Evolutionary conservation across 352 stramenopile genomes (phyloP).

Genomic region (Phytophthora colocasiae): DNA sequence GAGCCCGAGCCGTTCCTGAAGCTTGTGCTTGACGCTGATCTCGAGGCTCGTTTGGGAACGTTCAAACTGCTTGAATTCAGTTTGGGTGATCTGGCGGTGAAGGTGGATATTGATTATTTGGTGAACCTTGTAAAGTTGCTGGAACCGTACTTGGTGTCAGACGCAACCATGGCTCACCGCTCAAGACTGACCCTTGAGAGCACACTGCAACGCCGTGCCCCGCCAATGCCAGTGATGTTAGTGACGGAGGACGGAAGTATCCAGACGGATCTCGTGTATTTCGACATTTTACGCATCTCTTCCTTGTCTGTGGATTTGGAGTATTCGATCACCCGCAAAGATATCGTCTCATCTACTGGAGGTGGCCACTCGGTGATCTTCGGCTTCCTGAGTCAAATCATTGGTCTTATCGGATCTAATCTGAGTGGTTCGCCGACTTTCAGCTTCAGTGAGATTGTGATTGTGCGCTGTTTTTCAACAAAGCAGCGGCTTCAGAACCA

Average conservation of each 20-base stretch:
- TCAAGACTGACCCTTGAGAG: constrained; percentile 67
- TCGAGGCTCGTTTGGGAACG: constrained; percentile 77
- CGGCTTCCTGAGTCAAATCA: constrained; percentile 79
- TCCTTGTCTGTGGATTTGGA: constrained; percentile 79
- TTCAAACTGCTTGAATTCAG: constrained; percentile 87
- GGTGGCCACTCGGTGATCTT: constrained; percentile 81
- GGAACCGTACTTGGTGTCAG: constrained; percentile 80
- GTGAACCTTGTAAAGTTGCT: constrained; percentile 84
- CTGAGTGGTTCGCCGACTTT: constrained; percentile 85
- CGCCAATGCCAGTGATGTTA: constrained; percentile 63
- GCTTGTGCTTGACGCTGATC: constrained; percentile 76
- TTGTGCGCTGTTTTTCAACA: constrained; percentile 84
- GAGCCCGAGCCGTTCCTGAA: constrained; percentile 70
- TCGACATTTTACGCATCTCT: constrained; percentile 80
- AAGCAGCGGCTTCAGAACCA: constrained; percentile 82
- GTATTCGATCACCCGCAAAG: constrained; percentile 86
- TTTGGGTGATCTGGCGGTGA: constrained; percentile 71
- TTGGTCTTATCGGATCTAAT: constrained; percentile 86
- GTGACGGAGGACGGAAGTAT: constrained; percentile 72
- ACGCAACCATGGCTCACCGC: constrained; percentile 63
- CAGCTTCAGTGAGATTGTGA: constrained; percentile 88
- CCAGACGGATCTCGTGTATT: constrained; percentile 83
- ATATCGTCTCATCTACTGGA: constrained; percentile 74
- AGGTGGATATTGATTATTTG: constrained; percentile 88
- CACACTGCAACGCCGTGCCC: constrained; percentile 66